Base-by-base conservation (phyloP, 73 alveolate genomes). In the Loxodes magnus region DNA sequence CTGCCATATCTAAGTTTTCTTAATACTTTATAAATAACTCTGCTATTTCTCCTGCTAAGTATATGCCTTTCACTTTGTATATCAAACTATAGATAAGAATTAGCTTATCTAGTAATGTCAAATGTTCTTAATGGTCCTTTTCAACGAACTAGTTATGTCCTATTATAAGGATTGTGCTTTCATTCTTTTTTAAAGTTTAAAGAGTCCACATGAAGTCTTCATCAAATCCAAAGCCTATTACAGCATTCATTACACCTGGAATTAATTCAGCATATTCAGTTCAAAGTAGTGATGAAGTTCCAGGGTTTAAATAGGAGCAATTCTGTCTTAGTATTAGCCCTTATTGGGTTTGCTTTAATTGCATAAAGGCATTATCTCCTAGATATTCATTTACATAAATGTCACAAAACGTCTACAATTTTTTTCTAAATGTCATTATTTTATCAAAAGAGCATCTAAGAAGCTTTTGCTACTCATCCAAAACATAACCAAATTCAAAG, bases 401-500 rank as follows among this genome's bases (percentile, higher is more conserved):
- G 51, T 46, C 59, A 24, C 34, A 46, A 24, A 25, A 46, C 6
- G 59, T 10, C 6, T 20, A 10, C 5, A 46, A 23, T 19, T 46
- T 46, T 24, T 19, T 24, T 46, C 59, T 12, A 46, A 12, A 46
- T 1, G 7, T n/a, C 5, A n/a, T 0, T 14, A 46, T 46, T 46
- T 46, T 46, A 1, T 25, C 46, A 7, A 46, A 24, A 25, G 22
- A 37, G 1, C 22, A 14, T 2, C 27, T 37, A 7, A 25, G 7
- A 19, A 9, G n/a, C 1, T 21, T 24, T 24, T 3, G 43, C 9
- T 46, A 37, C 27, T 41, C 27, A 22, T n/a, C 26, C 9, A 24
- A 77, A 2, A 64, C 65, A 41, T 19, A 34, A 28, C 90, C 90
- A 52, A 67, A 60, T 36, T 75, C 90, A 27, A 43, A 77, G 3